Evolutionary conservation across 139 green algal genomes (phyloP), one percentile per base, ranked within the genome.

Genomic region (Micromonas pusilla): DNA sequence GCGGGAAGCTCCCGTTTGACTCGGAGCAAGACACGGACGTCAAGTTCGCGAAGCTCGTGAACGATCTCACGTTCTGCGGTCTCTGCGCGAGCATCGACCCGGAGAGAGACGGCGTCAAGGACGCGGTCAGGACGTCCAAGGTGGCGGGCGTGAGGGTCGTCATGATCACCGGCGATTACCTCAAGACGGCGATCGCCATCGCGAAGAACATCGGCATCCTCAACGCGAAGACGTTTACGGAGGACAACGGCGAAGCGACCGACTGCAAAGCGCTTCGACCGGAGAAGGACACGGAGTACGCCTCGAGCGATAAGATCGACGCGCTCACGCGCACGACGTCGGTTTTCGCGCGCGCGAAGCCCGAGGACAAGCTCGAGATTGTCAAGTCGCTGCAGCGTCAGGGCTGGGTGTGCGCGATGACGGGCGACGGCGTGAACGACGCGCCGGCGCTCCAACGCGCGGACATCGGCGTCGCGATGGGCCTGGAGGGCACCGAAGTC

Each of bases 401-500:
- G 26, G 79, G 72, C 28, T 57, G 45, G 26, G 77, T 83, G 13
- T 37, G 65, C 31, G 79, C 79, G 28, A 81, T 84, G 75, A 84
- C 79, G 31, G 79, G 79, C 34, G 79, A 84, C 75, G 79, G 79
- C 45, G 79, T 84, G 28, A 84, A 84, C 54, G 79, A 84, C 34
- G 79, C 79, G 20, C 79, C 79, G 20, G 79, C 79, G 52, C 66
- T 84, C 33, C 80, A 79, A n/a, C 73, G 37, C 23, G 73, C 53
- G n/a, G 79, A 84, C 39, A 84, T 84, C 52, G 79, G 79, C 4
- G 62, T 84, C 37, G 79, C 79, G 77, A 84, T 84, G 79, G 79
- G 79, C 52, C 60, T 83, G 52, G 62, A 53, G 9, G 79, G 79
- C 37, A 84, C 77, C 19, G 79, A 73, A 19, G 79, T 84, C 20